Conservation (phyloP, 805 yeast species). For the Kuraishia borneana region DNA sequence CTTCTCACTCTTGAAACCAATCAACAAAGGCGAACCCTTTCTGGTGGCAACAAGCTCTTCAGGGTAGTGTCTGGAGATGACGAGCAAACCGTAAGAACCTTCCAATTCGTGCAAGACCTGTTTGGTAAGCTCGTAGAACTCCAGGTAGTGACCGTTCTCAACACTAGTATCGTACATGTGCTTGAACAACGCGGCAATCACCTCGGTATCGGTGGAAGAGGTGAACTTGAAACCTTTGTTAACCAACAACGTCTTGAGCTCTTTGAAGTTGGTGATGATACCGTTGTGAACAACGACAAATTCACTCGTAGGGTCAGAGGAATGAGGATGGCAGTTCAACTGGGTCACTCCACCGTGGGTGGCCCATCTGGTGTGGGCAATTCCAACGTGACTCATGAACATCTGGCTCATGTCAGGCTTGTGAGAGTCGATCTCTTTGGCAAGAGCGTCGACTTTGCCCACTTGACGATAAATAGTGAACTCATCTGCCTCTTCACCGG, state of each 20-base stretch:
- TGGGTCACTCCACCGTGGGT: constrained; percentile 93
- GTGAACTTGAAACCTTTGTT: constrained; percentile 77
- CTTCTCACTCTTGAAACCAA: constrained; percentile 94
- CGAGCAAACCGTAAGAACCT: constrained; percentile 95
- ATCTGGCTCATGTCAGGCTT: constrained; percentile 48
- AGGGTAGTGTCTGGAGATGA: constrained; percentile 86
- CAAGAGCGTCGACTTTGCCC: constrained; percentile 84
- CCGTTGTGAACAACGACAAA: constrained; percentile 96
- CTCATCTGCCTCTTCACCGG: constrained; percentile 57
- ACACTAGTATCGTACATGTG: constrained; percentile 74
- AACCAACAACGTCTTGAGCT: constrained; percentile 68
- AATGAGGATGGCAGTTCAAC: constrained; percentile 90
- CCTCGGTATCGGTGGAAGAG: constrained; percentile 95
- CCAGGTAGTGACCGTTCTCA: constrained; percentile 66
- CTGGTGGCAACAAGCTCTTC: constrained; percentile 95
- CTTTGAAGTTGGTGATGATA: constrained; percentile 92
- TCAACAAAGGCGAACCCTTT: constrained; percentile 94
- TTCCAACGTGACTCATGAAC: constrained; percentile 83
- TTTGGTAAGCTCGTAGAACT: constrained; percentile 86
- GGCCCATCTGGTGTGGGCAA: constrained; percentile 99
- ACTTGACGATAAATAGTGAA: constrained; percentile 70
- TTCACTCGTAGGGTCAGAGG: constrained; percentile 74
- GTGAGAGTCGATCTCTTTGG: constrained; percentile 41
- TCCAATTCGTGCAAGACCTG: constrained; percentile 87
- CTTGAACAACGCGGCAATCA: constrained; percentile 91